Evolutionary conservation across 2,329 filamentous ascomycete species (phyloP).

Genomic region (Cladorrhinum sp.): DNA sequence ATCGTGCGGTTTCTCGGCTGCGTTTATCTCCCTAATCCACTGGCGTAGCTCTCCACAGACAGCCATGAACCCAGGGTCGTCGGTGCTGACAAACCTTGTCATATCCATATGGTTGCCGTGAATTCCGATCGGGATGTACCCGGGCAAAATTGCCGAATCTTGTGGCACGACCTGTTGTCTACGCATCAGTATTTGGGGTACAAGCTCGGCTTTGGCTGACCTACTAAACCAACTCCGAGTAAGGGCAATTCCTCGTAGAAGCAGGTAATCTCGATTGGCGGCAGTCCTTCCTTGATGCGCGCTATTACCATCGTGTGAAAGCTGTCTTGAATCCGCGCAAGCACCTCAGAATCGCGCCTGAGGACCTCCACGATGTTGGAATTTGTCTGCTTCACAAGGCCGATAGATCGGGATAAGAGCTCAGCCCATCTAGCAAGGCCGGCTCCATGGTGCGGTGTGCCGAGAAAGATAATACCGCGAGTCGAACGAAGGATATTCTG

Average conservation of each 20-base stretch:
- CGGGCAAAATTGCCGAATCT: slow-evolving; percentile 30
- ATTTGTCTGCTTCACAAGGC: slow-evolving; percentile 32
- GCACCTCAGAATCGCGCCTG: slow-evolving; percentile 29
- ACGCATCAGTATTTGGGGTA: not conserved
- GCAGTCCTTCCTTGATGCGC: slow-evolving; percentile 18
- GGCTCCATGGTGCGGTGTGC: slow-evolving; percentile 36
- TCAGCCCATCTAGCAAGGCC: slow-evolving; percentile 32
- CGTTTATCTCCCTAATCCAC: slow-evolving; percentile 20
- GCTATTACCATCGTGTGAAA: slow-evolving; percentile 32
- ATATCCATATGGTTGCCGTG: slow-evolving; percentile 29
- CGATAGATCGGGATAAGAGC: slow-evolving; percentile 25
- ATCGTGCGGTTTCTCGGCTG: slow-evolving; percentile 1
- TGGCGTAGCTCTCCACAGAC: slow-evolving; percentile 26
- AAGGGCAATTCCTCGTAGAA: slow-evolving; percentile 31
- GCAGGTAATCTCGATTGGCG: slow-evolving; percentile 29
- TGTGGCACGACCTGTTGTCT: slow-evolving; percentile 29
- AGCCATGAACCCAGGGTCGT: slow-evolving; percentile 28
- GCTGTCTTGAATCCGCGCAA: slow-evolving; percentile 30
- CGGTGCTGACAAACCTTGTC: slow-evolving; percentile 23
- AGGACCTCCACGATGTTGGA: slow-evolving; percentile 26
- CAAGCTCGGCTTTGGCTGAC: slow-evolving; percentile 1
- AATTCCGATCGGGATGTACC: slow-evolving; percentile 33
- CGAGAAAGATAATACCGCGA: slow-evolving; percentile 35
- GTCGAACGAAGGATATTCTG: slow-evolving; percentile 28
- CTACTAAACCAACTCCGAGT: slow-evolving; percentile 26